Conservation (phyloP, 148 eudicot species). For the Vaccinium corymbosum region DNA sequence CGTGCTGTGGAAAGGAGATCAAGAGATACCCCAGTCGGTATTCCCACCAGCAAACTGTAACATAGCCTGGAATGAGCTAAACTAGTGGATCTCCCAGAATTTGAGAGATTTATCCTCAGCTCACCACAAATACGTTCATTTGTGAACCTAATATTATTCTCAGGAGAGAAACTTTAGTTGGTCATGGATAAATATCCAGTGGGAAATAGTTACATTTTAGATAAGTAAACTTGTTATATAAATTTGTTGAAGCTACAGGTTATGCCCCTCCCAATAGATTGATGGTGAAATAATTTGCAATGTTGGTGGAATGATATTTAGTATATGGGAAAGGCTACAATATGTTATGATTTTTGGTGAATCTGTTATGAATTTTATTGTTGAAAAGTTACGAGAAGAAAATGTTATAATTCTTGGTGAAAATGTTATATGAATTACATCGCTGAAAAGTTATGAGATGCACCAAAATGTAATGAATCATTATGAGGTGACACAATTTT, state of each 20-base stretch:
- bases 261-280: neutral
- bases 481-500: no score
- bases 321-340: no score
- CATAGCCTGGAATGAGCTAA: neutral
- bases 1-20: conserved; percentile 77
- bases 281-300: conserved; percentile 1
- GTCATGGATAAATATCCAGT: neutral
- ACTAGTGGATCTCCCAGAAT: neutral
- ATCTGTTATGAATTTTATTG: no score
- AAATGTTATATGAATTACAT: no score
- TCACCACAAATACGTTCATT: neutral
- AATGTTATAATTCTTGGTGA: no score
- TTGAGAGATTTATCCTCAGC: neutral
- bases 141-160: neutral
- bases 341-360: neutral
- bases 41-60: conserved; percentile 78
- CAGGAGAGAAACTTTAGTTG: neutral
- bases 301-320: neutral
- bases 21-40: conserved; percentile 51
- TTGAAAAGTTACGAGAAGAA: no score
- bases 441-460: no score
- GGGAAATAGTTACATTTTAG: neutral
- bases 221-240: neutral
- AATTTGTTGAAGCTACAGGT: neutral
- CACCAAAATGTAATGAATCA: no score